phyloP scores from a whole-genome alignment of 2,329 filamentous ascomycete species.

The Aspergillus quadricinctus region DNA sequence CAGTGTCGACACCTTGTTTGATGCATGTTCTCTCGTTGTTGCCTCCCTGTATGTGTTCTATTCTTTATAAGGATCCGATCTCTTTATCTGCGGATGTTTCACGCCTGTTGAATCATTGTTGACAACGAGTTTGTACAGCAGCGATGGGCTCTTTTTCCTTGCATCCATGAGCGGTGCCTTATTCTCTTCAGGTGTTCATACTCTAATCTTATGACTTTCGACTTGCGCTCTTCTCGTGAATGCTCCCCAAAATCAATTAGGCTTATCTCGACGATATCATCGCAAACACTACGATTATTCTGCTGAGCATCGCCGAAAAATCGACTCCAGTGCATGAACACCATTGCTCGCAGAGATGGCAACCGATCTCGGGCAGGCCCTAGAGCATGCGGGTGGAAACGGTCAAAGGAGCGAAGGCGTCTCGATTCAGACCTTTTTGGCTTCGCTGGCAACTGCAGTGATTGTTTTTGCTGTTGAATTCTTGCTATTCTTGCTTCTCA shows the following conservation, averaged over 20 bases:
- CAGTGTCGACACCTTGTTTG: constrained; percentile 5
- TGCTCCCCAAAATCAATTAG: background rate
- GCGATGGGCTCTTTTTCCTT: background rate
- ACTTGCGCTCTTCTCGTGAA: background rate
- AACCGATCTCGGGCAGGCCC: constrained; percentile 28
- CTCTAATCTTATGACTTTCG: background rate
- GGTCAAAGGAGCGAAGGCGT: constrained; percentile 35
- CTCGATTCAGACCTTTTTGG: constrained; percentile 53
- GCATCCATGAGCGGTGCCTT: background rate
- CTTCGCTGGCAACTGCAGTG: constrained; percentile 60
- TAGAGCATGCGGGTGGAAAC: constrained; percentile 33
- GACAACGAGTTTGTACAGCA: background rate
- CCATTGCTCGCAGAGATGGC: constrained; percentile 16
- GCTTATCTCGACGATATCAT: background rate
- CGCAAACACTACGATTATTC: background rate
- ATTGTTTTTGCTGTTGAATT: constrained; percentile 61
- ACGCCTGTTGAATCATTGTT: background rate
- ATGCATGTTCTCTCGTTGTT: background rate
- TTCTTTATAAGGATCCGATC: constrained; percentile 1
- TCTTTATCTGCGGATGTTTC: constrained; percentile 3
- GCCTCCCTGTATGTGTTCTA: background rate
- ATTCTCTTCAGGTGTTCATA: background rate
- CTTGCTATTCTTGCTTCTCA: constrained; percentile 68
- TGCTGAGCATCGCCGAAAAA: background rate
- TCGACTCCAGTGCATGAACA: constrained; percentile 2